Percentiles rank a stretch among this genome's conserved stretches.
These are phyloP conservation scores for Pulicaria dysenterica DNA, from an alignment of 129 eudicot species.

Conservation along the genomic window DNA sequence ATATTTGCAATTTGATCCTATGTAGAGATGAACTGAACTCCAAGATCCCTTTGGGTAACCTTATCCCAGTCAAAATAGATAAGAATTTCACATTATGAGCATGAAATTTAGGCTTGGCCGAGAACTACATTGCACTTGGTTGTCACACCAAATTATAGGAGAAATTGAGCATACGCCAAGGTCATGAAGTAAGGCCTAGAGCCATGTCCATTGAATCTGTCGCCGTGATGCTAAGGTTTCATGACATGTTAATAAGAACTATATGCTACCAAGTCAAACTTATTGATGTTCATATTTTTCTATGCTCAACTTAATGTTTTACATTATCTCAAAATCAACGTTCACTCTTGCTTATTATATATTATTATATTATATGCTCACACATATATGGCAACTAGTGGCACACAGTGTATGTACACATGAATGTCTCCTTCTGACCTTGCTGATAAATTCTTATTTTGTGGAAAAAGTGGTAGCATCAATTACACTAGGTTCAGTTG, in stretches of 20 bases:
- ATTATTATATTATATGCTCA: background rate
- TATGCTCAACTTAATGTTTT: background rate
- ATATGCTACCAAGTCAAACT: background rate
- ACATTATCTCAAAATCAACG: background rate
- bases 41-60: too few relatives aligned
- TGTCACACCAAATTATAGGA: too few relatives aligned
- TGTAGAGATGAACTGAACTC: too few relatives aligned
- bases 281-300: background rate
- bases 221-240: background rate
- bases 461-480: background rate
- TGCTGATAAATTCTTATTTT: slow-evolving; percentile 7
- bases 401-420: background rate
- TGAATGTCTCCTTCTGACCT: background rate
- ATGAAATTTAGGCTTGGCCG: too few relatives aligned
- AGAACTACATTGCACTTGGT: too few relatives aligned
- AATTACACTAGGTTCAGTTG: background rate
- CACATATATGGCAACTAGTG: background rate
- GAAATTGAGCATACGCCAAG: background rate
- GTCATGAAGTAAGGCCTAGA: background rate
- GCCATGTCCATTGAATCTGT: background rate
- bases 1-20: too few relatives aligned
- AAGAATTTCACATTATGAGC: too few relatives aligned
- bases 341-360: background rate
- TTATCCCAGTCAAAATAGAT: too few relatives aligned
- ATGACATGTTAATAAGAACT: background rate